phyloP scores from a whole-genome alignment of 1,284 basidiomycete species.

The Hymenochaete sp. region DNA sequence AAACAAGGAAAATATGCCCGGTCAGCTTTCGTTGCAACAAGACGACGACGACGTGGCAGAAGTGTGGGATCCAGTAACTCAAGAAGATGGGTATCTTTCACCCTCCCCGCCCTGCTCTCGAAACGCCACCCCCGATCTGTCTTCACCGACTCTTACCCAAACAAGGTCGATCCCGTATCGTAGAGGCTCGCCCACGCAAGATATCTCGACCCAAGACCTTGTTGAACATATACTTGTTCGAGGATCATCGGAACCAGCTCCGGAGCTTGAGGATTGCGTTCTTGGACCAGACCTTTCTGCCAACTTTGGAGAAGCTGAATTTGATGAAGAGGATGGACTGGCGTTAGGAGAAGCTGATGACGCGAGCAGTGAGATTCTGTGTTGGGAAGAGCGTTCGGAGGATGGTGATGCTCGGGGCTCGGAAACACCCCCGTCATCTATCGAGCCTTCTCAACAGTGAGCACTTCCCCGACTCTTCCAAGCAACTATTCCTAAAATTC shows the following conservation, averaged over 20 bases:
- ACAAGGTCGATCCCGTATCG: neutral
- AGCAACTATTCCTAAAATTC: too few relatives aligned
- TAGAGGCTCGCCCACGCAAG: neutral
- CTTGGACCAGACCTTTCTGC: slow-evolving; percentile 13
- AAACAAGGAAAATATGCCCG: slow-evolving; percentile 8
- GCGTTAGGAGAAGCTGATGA: slow-evolving; percentile 1
- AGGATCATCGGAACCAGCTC: slow-evolving; percentile 13
- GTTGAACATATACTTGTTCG: slow-evolving; percentile 12
- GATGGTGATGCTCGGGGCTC: neutral
- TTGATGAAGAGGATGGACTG: slow-evolving; percentile 7
- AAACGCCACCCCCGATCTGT: slow-evolving; percentile 48
- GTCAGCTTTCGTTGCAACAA: too few relatives aligned
- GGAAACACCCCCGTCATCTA: neutral
- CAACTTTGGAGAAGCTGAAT: slow-evolving; percentile 8
- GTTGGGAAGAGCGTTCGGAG: slow-evolving; percentile 15
- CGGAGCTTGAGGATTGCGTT: slow-evolving; percentile 3
- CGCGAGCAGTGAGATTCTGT: slow-evolving; percentile 12
- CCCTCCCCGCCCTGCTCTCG: slow-evolving; percentile 46
- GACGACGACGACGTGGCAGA: slow-evolving; percentile 19
- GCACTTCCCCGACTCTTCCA: too few relatives aligned
- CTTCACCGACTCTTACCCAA: slow-evolving; percentile 41
- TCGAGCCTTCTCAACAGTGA: neutral
- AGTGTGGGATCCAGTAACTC: slow-evolving; percentile 36
- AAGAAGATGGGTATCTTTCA: slow-evolving; percentile 73
- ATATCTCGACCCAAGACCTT: slow-evolving; percentile 4